Percentiles rank a stretch among this genome's conserved stretches.
Evolutionary conservation across 2,329 filamentous ascomycete genomes (phyloP).

Genomic region (Lachnellula cervina): DNA sequence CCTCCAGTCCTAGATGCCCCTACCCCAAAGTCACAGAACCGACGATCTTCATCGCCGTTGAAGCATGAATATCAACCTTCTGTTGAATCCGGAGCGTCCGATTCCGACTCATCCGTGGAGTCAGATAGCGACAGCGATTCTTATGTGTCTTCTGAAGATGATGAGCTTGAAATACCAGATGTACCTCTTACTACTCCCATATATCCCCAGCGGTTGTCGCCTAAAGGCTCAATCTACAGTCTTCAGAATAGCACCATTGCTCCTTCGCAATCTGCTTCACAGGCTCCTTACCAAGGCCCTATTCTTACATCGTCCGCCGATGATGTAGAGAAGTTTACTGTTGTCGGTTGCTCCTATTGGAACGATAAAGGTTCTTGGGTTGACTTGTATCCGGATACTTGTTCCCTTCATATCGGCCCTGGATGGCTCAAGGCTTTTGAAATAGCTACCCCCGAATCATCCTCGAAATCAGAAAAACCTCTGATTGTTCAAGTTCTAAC

Average conservation of each 20-base stretch:
- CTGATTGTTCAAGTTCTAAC: slow-evolving; percentile 77
- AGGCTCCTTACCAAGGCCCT: slow-evolving; percentile 54
- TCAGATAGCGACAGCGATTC: neutral
- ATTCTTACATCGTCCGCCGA: slow-evolving; percentile 37
- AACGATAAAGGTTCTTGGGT: slow-evolving; percentile 57
- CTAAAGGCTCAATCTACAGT: slow-evolving; percentile 24
- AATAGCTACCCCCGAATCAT: slow-evolving; percentile 33
- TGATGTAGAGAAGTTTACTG: slow-evolving; percentile 41
- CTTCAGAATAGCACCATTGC: slow-evolving; percentile 42
- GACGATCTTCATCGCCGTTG: slow-evolving; percentile 82
- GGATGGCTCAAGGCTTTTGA: slow-evolving; percentile 56
- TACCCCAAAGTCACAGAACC: slow-evolving; percentile 39
- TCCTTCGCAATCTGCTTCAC: slow-evolving; percentile 78
- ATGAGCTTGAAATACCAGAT: slow-evolving; percentile 49
- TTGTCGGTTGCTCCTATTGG: slow-evolving; percentile 58
- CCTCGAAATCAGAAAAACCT: slow-evolving; percentile 31
- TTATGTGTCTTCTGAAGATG: slow-evolving; percentile 33
- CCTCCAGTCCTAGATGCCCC: slow-evolving; percentile 24
- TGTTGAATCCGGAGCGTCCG: slow-evolving; percentile 56
- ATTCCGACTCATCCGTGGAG: slow-evolving; percentile 31
- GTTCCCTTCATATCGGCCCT: slow-evolving; percentile 52
- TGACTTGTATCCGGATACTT: slow-evolving; percentile 47
- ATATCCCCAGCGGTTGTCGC: slow-evolving; percentile 15
- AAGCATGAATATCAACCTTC: slow-evolving; percentile 98
- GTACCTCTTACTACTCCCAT: slow-evolving; percentile 29